Conservation (phyloP, 305 asterid species). For the Fraxinus floribunda region DNA sequence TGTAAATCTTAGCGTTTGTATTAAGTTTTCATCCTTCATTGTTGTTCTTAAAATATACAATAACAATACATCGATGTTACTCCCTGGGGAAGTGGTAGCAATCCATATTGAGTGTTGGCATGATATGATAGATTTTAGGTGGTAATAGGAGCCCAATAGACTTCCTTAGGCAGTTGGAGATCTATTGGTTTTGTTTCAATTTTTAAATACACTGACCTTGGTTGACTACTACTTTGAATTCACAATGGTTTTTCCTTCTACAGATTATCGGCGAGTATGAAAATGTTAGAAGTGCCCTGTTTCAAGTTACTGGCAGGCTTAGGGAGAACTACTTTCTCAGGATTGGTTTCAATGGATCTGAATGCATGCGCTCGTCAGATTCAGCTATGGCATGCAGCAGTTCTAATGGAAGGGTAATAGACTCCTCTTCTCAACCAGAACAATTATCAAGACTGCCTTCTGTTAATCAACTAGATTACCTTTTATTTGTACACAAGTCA, state of each 20-base stretch:
- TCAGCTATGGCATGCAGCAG: slow-evolving; percentile 27
- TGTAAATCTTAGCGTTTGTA: not conserved
- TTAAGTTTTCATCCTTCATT: not conserved
- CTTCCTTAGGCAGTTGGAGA: not conserved
- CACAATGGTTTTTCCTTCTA: slow-evolving; percentile 16
- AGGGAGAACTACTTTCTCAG: slow-evolving; percentile 40
- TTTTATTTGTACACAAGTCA: slow-evolving; percentile 34
- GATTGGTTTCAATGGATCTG: slow-evolving; percentile 32
- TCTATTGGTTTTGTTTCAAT: not conserved
- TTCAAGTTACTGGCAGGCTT: slow-evolving; percentile 57
- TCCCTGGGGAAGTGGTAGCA: not conserved
- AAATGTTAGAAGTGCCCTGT: slow-evolving; percentile 50
- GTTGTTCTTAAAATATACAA: not conserved
- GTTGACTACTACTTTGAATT: slow-evolving; percentile 3
- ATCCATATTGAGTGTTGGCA: not conserved
- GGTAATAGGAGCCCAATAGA: not conserved
- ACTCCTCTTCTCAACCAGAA: slow-evolving; percentile 18
- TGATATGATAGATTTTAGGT: not conserved
- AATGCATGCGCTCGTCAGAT: slow-evolving; percentile 8
- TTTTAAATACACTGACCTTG: not conserved
- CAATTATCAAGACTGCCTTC: slow-evolving; percentile 32
- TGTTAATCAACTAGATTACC: slow-evolving; percentile 34
- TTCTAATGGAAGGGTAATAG: slow-evolving; percentile 28
- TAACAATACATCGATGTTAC: not conserved
- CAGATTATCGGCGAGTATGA: slow-evolving; percentile 57